Evolutionary conservation across 2,329 filamentous ascomycete genomes (phyloP).

Genomic region (Curvularia eragrostidis): DNA sequence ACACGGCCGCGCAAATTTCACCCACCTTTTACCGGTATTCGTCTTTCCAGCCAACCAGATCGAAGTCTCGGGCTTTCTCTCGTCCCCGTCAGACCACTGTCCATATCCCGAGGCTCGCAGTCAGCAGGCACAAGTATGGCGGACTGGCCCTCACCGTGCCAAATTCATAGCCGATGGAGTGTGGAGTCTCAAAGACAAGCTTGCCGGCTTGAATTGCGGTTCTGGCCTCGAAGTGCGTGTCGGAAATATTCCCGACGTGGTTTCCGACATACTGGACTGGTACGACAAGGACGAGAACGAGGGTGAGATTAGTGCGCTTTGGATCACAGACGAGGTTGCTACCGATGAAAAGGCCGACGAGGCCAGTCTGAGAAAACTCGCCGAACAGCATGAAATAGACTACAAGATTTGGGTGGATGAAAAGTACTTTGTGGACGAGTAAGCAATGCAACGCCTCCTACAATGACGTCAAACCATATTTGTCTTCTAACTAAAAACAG

Average conservation of each 20-base stretch:
- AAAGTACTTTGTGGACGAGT: slow-evolving; percentile 83
- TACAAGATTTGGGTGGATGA: slow-evolving; percentile 75
- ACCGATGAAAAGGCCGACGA: slow-evolving; percentile 74
- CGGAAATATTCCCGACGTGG: slow-evolving; percentile 66
- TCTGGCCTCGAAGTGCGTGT: slow-evolving; percentile 65
- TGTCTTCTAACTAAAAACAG: slow-evolving; percentile 52
- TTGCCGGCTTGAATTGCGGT: slow-evolving; percentile 66
- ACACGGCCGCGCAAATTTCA: slow-evolving; percentile 32
- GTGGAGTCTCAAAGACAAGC: slow-evolving; percentile 71
- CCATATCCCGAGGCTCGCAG: slow-evolving; percentile 75
- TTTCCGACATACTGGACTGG: slow-evolving; percentile 63
- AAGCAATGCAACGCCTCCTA: slow-evolving; percentile 45
- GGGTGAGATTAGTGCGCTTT: slow-evolving; percentile 67
- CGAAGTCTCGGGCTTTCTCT: slow-evolving; percentile 76
- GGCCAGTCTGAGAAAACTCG: slow-evolving; percentile 59
- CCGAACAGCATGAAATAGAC: slow-evolving; percentile 60
- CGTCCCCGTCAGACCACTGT: slow-evolving; percentile 47
- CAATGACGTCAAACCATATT: not conserved
- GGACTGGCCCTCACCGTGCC: slow-evolving; percentile 74
- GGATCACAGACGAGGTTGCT: slow-evolving; percentile 76
- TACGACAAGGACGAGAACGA: slow-evolving; percentile 40
- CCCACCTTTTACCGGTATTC: slow-evolving; percentile 71
- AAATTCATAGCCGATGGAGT: slow-evolving; percentile 76
- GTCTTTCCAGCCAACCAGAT: slow-evolving; percentile 73
- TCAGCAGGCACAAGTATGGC: slow-evolving; percentile 70